Percentiles rank a stretch among this genome's conserved stretches.
phyloP scores from a whole-genome alignment of 768 basidiomycete species.

The Asterophora parasitica region DNA sequence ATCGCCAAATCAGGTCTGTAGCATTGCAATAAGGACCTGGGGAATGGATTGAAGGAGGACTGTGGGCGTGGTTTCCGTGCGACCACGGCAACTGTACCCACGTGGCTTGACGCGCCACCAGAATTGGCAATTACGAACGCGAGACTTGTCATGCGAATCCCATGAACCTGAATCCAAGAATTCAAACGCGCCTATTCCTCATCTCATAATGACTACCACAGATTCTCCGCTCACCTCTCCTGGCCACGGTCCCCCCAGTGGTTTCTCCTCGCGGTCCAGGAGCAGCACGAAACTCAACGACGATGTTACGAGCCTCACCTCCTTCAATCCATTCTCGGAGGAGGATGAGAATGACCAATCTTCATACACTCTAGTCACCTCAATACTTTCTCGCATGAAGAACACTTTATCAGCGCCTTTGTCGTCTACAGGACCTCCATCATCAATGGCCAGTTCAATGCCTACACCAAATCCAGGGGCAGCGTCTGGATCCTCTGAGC shows the following conservation, averaged over 20 bases:
- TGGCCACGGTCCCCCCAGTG: slow-evolving; percentile 30
- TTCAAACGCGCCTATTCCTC: background rate
- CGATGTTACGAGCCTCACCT: slow-evolving; percentile 73
- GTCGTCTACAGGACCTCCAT: slow-evolving; percentile 43
- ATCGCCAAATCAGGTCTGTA: no score
- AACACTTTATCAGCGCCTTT: slow-evolving; percentile 70
- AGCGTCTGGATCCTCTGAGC: slow-evolving; percentile 34
- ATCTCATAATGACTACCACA: slow-evolving; percentile 19
- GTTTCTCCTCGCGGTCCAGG: slow-evolving; percentile 53
- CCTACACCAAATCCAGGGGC: slow-evolving; percentile 24
- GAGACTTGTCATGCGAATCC: background rate
- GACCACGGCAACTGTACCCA: no score
- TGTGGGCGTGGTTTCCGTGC: no score
- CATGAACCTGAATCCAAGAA: slow-evolving; percentile 2
- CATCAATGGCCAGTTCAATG: slow-evolving; percentile 29
- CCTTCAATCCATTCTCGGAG: slow-evolving; percentile 89
- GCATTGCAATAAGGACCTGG: no score
- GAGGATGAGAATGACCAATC: slow-evolving; percentile 89
- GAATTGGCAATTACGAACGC: background rate
- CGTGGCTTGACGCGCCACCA: slow-evolving; percentile 5
- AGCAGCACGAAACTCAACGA: slow-evolving; percentile 54
- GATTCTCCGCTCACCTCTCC: slow-evolving; percentile 29
- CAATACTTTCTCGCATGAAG: slow-evolving; percentile 77
- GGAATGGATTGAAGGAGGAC: no score
- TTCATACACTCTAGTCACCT: slow-evolving; percentile 79